phyloP scores from a whole-genome alignment of 495 filamentous ascomycete species.

The Umbilicaria muhlenbergii region DNA sequence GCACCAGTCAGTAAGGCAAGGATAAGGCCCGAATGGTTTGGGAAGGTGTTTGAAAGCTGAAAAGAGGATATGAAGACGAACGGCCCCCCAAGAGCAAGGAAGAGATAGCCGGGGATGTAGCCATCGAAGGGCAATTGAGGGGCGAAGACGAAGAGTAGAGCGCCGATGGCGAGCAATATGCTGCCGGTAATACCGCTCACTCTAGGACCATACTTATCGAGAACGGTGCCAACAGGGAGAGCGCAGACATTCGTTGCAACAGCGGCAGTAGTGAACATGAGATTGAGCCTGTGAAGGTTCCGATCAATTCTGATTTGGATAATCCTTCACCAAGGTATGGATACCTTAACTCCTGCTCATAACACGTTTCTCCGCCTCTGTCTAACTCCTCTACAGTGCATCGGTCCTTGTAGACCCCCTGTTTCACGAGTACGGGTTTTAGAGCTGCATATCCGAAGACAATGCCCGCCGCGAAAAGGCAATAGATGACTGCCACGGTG shows the following conservation, averaged over 20 bases:
- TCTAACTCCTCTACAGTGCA: conserved; percentile 34
- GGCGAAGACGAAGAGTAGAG: conserved; percentile 41
- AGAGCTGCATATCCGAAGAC: conserved; percentile 64
- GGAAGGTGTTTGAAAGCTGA: conserved; percentile 58
- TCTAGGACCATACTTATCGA: conserved; percentile 52
- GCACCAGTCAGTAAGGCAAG: conserved; percentile 55
- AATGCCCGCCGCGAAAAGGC: conserved; percentile 49
- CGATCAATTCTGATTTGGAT: conserved; percentile 1
- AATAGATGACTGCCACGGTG: conserved; percentile 38
- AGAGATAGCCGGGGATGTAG: conserved; percentile 46
- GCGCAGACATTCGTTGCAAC: conserved; percentile 53
- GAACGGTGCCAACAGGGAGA: conserved; percentile 47
- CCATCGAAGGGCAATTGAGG: conserved; percentile 41
- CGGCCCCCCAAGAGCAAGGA: conserved; percentile 49
- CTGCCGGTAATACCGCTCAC: conserved; percentile 39
- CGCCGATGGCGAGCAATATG: conserved; percentile 38
- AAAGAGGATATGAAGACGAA: conserved; percentile 59
- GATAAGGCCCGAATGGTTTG: conserved; percentile 45
- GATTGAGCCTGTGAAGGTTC: conserved; percentile 31
- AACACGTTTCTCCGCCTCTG: conserved; percentile 36
- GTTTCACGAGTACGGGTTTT: conserved; percentile 50
- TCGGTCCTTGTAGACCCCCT: conserved; percentile 46
- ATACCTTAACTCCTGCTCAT: conserved; percentile 49
- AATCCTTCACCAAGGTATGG: background rate
- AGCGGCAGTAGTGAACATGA: conserved; percentile 56